Base-by-base conservation (phyloP, 345 rosid genomes). In the Mercurialis annua region DNA sequence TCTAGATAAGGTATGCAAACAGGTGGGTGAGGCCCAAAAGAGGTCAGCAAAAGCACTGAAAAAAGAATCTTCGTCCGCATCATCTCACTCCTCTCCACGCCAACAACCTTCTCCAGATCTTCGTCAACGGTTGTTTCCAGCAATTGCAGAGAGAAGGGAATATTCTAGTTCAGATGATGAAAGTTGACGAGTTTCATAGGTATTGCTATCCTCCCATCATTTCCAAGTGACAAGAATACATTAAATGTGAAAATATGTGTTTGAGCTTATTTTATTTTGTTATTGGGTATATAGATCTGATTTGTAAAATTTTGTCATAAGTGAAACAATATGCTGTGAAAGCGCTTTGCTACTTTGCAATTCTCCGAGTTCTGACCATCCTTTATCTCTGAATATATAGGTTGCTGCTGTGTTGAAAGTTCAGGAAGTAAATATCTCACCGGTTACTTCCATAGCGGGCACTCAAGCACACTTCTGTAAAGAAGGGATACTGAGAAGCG, bases 1-100 rank as follows among this genome's bases (percentile, higher is more conserved):
- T 34, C 70, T 92, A 72, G 98, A 95, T 57, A 95, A 90, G 77
- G 82, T 73, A 0, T 95, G 99, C 82, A 89, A 73, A 78, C 87
- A 92, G 80, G 88, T 95, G n/a, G 78, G 80, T 70, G 90, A 81
- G n/a, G 79, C 87, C 18, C 85, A 78, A 38, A 78, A 53, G 68
- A 86, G 52, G 69, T 78, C 82, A 14, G 66, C 71, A 1, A 84
- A 73, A 80, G 42, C 84, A 62, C 84, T 71, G 5, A 82, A 76
- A 67, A 90, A 84, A 71, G 90, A 83, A 56, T 71, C 73, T 5
- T 78, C 86, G 4, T 69, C 79, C 48, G 80, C 80, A 17, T 73
- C 94, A 34, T 68, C 92, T 64, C 55, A 86, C n/a, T 77, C 97
- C 12, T 77, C 79, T 66, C 49, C 77, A 34, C 72, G 46, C 36